Evolutionary conservation across 2,329 filamentous ascomycete genomes (phyloP), one percentile per base, ranked within the genome.

Genomic region (Penicillium corylophilum): DNA sequence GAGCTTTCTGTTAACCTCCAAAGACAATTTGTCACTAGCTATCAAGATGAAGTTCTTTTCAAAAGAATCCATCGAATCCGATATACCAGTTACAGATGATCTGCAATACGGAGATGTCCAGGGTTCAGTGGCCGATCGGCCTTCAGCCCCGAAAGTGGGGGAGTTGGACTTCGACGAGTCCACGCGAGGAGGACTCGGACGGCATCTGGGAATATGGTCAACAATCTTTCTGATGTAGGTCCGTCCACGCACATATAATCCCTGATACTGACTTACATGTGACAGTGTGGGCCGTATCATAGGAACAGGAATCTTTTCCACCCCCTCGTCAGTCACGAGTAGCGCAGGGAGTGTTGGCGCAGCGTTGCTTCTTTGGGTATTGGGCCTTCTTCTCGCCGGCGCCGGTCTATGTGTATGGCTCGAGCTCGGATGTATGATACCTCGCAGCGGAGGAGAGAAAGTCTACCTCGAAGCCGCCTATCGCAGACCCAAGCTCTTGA

Each of bases 391-490:
- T 2, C 74, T 87, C 5, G 80, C 83, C 0, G 82, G 78, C 9
- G 82, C 80, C 44, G 83, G 82, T 0, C 72, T 88, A 1, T 78
- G 79, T 8, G 78, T 88, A 0, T 79, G 79, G 16, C 76, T 88
- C 12, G 86, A 89, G 61, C 84, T 84, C 59, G 86, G 85, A 0
- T 84, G 79, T 57, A 86, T 87, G 80, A 72, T 89, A 18, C 86
- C 86, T 4, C 76, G 85, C 1, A 86, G 82, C 2, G 86, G 86
- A 10, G 86, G 85, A 42, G 75, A 81, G 28, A 88, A 88, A 65
- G 83, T 87, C 4, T 88, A 88, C 59, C 77, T 88, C 36, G 85
- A 89, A 67, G 86, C 83, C 57, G 83, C 82, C 0, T 88, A 85
- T 63, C 77, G 80, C 2, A 74, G 74, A 26, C 86, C 86, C 0